phyloP scores from a whole-genome alignment of 2,329 filamentous ascomycete genomes.

The Sclerotiophoma versabilis region DNA sequence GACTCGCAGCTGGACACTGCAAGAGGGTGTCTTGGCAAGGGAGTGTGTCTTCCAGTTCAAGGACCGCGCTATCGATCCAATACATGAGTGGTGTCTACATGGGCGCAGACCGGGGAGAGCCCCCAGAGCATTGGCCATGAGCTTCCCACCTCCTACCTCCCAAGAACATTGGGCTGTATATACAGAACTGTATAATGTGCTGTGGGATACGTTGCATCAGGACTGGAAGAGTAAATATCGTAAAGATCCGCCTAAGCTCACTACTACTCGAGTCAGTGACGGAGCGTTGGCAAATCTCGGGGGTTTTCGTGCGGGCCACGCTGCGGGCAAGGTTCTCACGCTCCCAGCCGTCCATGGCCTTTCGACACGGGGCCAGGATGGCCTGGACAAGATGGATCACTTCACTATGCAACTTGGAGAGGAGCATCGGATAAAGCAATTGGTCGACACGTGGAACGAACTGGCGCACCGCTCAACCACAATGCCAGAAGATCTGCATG shows the following conservation, averaged over 20 bases:
- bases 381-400: not conserved
- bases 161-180: not conserved
- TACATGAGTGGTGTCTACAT: constrained; percentile 9
- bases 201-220: constrained; percentile 9
- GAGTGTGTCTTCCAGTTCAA: constrained; percentile 17
- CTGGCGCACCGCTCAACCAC: constrained; percentile 15
- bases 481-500: constrained; percentile 14
- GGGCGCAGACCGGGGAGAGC: not conserved
- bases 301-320: not conserved
- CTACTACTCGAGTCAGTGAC: not conserved
- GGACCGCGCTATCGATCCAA: constrained; percentile 4
- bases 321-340: not conserved
- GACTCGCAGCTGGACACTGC: constrained; percentile 24
- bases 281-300: too few relatives aligned
- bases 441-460: constrained; percentile 14
- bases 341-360: not conserved
- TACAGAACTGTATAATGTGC: constrained; percentile 2
- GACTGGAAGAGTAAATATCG: constrained; percentile 11
- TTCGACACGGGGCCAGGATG: not conserved
- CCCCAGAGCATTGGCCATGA: not conserved
- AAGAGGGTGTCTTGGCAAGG: constrained; percentile 20
- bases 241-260: not conserved
- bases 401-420: constrained; percentile 5
- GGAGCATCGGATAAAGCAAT: constrained; percentile 8
- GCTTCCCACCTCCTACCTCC: not conserved